Base-by-base conservation (phyloP, 2,329 filamentous ascomycete genomes). In the Aspergillus sergii region DNA sequence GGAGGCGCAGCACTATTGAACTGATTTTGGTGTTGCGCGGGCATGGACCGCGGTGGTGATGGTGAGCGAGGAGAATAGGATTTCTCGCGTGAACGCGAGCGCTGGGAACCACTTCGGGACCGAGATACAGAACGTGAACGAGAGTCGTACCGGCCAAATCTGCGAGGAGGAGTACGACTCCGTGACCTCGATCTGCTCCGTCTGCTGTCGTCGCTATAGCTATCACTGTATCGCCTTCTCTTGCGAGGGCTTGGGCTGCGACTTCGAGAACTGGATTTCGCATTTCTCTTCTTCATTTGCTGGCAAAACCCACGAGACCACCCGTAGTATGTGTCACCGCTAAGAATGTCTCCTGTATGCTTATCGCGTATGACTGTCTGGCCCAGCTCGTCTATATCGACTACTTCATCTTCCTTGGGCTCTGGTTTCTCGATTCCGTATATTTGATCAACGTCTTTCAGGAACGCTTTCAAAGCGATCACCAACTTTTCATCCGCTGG, bases 251-350 rank as follows among this genome's bases (percentile, higher is more conserved):
- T 84, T 78, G 59, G 80, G 75, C 65, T 79, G 76, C 70, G 56
- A 73, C 78, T 73, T 28, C 61, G 64, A 32, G 64, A 68, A 36
- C 28, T 59, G 50, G 72, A 64, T n/a, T 66, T 70, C 28, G 68
- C 64, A 10, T 68, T 74, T 56, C 76, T 70, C 64, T 74, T 78
- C 77, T 90, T 92, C 90, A 95, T 95, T 72, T 90, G 91, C 68
- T 92, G 84, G 74, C 92, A 96, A 69, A 96, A 95, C 1, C 82
- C 82, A 45, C 86, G 85, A 6, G 92, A 94, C 93, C 93, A 96
- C 64, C 93, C 93, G 73, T 96, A 96, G 75, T 96, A 96, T 0
- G 91, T 92, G 66, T 92, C 89, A 1, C 89, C 89, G 8, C 84
- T 83, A 8, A 89, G 74, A 2, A 89, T 79, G 3, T 90, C 86